Conservation (phyloP, 305 asterid species). For the Fraxinus velutina region DNA sequence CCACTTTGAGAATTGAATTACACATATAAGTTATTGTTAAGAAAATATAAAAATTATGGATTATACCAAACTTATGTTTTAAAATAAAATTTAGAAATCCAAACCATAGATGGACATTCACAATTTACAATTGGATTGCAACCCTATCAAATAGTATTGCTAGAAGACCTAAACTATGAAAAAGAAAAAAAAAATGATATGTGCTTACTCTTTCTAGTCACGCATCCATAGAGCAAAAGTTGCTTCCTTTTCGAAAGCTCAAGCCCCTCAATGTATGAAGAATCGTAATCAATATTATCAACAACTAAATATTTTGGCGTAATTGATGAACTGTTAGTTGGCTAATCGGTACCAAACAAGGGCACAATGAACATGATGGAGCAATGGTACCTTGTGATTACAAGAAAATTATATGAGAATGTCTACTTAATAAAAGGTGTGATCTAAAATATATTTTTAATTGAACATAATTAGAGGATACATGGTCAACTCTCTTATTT, state of each 20-base stretch:
- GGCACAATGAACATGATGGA: neutral
- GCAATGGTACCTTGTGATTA: slow-evolving; percentile 64
- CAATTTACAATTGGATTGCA: neutral
- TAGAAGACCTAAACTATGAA: neutral
- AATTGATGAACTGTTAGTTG: too few relatives aligned
- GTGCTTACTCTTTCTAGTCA: slow-evolving; percentile 19
- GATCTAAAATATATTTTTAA: neutral
- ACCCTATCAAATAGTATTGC: neutral
- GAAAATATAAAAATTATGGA: neutral
- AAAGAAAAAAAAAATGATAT: neutral
- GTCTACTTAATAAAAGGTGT: too few relatives aligned
- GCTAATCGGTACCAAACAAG: neutral
- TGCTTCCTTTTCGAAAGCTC: slow-evolving; percentile 45
- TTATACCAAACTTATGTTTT: neutral
- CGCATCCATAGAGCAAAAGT: slow-evolving; percentile 48
- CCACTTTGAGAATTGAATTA: neutral
- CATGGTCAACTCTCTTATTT: neutral
- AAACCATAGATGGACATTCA: neutral
- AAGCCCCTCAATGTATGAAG: slow-evolving; percentile 51
- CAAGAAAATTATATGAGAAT: slow-evolving; percentile 18
- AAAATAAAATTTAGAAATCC: neutral
- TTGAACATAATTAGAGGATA: neutral
- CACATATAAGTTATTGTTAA: neutral
- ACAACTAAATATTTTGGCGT: neutral
- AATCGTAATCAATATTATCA: neutral